These are phyloP conservation scores for Acanthamoeba castellanii DNA, from an alignment of 208 protist genomes.

Conservation along the genomic window DNA sequence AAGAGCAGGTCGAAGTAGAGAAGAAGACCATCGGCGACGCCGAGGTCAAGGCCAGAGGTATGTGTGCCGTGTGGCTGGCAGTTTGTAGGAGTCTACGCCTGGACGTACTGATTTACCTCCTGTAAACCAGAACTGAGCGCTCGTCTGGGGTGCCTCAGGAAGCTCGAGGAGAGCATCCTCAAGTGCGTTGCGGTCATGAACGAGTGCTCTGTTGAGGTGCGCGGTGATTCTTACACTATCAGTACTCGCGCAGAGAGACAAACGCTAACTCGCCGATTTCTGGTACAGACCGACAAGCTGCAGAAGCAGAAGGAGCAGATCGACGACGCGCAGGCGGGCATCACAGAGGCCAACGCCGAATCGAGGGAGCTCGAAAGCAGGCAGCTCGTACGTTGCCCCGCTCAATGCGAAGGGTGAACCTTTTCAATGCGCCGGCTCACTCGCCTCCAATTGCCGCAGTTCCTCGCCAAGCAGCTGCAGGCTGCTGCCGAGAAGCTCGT, in stretches of 20 bases:
- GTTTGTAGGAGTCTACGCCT: not conserved
- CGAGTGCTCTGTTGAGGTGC: conserved; percentile 21
- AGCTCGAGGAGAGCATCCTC: conserved; percentile 36
- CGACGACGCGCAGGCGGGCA: not conserved
- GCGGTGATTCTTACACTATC: no score
- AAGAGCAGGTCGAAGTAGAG: not conserved
- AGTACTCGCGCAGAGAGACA: no score
- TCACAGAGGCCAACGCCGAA: not conserved
- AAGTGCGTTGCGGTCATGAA: conserved; percentile 34
- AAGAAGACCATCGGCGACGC: conserved; percentile 34
- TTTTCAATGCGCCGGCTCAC: not conserved
- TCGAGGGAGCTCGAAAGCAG: not conserved
- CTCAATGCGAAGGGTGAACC: no score
- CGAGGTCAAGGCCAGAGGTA: not conserved
- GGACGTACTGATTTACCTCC: not conserved
- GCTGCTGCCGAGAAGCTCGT: conserved; percentile 11
- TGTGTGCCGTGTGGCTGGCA: not conserved
- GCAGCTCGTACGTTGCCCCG: not conserved
- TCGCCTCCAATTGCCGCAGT: not conserved
- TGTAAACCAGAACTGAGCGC: not conserved
- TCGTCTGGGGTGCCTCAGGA: not conserved
- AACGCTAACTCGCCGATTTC: not conserved
- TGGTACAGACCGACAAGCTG: not conserved
- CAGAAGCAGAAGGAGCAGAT: conserved; percentile 38
- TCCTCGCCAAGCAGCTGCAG: conserved; percentile 4